Base-by-base conservation (phyloP, 164 flowering plant species). In the Umbellularia californica region DNA sequence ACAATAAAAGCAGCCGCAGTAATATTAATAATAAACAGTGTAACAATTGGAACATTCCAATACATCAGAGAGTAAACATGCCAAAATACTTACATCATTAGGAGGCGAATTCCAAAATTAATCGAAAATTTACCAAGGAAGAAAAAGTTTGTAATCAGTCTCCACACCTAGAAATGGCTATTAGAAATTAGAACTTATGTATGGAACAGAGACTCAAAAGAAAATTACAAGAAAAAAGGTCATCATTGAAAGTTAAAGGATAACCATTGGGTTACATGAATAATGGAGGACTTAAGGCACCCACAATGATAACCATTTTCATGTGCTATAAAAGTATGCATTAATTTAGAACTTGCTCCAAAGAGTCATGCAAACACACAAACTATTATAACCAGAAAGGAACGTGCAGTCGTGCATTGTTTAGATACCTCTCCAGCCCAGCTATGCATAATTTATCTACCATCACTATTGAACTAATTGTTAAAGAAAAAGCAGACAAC, bases 21-120 rank as follows among this genome's bases (percentile, higher is more conserved):
- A 41, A 41, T 41, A 41, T 41, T 41, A 41, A 41, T 7, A 41
- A 41, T 7, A 41, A 41, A 41, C 2, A 41, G 47, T 41, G 2
- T 9, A 41, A 41, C 47, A 41, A 41, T 41, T 41, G 47, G 47
- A n/a, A 22, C 55, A 35, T 14, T n/a, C 55, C 41, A 41, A 47
- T 15, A 20, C 25, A 41, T 20, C 20, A 69, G 22, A 20, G 58
- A 70, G 33, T 70, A 70, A 24, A 10, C 3, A 25, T 47, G 24
- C 3, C 24, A 25, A 63, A 47, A 65, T 27, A 78, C 99, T 88
- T 83, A 96, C 99, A 96, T 88, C 98, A 92, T 94, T 69, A 96
- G 77, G 71, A 96, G 90, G 15, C 94, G 98, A 80, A 96, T 92
- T 50, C 95, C 98, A 81, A 96, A 96, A 81, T 96, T 96, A 72